Percentiles rank a stretch among this genome's conserved stretches.
These are phyloP conservation scores for Penicillium nucicola DNA, from an alignment of 495 filamentous ascomycete species.

Conservation along the genomic window DNA sequence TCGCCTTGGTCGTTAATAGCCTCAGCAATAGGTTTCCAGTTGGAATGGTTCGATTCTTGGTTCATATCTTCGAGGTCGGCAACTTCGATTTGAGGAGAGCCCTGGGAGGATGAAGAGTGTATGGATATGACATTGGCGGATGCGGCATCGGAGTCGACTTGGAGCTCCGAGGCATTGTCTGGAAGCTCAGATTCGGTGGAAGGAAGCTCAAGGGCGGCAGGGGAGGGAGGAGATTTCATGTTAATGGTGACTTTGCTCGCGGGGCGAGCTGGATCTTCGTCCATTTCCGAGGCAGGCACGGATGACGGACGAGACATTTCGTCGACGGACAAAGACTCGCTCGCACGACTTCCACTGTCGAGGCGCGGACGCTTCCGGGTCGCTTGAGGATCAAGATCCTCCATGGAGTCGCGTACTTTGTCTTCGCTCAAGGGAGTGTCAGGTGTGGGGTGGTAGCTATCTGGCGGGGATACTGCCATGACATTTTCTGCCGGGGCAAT, in stretches of 20 bases:
- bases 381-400: constrained; percentile 51
- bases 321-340: constrained; percentile 44
- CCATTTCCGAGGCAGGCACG: constrained; percentile 31
- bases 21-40: constrained; percentile 42
- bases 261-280: constrained; percentile 35
- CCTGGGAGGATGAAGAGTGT: constrained; percentile 44
- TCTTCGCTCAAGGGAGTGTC: constrained; percentile 31
- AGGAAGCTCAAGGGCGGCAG: constrained; percentile 14
- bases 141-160: constrained; percentile 17
- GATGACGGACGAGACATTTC: constrained; percentile 24
- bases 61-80: constrained; percentile 55
- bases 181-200: constrained; percentile 13
- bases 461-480: constrained; percentile 51
- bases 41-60: constrained; percentile 41
- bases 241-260: constrained; percentile 59
- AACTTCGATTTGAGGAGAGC: constrained; percentile 47
- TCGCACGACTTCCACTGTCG: constrained; percentile 50
- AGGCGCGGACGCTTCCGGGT: constrained; percentile 63
- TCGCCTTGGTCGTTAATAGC: constrained; percentile 26
- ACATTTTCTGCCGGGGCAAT: constrained; percentile 36
- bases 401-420: constrained; percentile 49
- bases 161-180: constrained; percentile 8
- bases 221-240: constrained; percentile 37
- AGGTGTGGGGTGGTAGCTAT: constrained; percentile 47
- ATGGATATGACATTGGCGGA: constrained; percentile 40